Evolutionary conservation across 2,329 filamentous ascomycete species (phyloP).

Genomic region (Hymenoscyphus fraxineus): DNA sequence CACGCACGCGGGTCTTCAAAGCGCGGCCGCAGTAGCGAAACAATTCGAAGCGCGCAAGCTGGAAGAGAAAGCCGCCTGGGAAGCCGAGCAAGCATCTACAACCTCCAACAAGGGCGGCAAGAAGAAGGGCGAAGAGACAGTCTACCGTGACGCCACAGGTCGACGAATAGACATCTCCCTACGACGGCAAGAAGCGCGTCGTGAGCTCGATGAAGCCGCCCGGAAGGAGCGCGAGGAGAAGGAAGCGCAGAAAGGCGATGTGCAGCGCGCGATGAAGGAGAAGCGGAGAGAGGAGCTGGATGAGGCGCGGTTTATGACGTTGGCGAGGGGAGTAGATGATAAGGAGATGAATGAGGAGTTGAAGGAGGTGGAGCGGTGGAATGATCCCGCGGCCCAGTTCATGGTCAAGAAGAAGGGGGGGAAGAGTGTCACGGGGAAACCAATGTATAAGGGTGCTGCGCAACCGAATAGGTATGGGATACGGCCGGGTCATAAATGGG

Average conservation of each 20-base stretch:
- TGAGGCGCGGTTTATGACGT: constrained; percentile 76
- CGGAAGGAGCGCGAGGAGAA: constrained; percentile 61
- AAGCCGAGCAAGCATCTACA: constrained; percentile 36
- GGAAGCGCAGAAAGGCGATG: constrained; percentile 76
- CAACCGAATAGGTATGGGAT: constrained; percentile 94
- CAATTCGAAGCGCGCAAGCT: constrained; percentile 63
- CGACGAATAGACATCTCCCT: constrained; percentile 90
- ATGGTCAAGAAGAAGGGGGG: constrained; percentile 45
- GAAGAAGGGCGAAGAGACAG: constrained; percentile 67
- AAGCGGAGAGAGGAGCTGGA: constrained; percentile 64
- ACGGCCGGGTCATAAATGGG: constrained; percentile 88
- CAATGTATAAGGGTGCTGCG: constrained; percentile 70
- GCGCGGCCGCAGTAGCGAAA: constrained; percentile 70
- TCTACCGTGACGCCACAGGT: constrained; percentile 92
- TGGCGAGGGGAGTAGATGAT: constrained; percentile 82
- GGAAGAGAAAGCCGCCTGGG: constrained; percentile 55
- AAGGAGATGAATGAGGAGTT: constrained; percentile 80
- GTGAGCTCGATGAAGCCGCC: constrained; percentile 69
- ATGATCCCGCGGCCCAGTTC: constrained; percentile 87
- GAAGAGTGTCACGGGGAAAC: constrained; percentile 27
- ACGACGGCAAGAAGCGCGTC: constrained; percentile 82
- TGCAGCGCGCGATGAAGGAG: constrained; percentile 69
- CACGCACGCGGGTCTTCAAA: constrained; percentile 82
- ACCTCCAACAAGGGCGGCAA: constrained; percentile 43
- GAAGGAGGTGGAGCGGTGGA: constrained; percentile 76